Evolutionary conservation across 176 grass and related monocot species (phyloP).

Genomic region (Musa acuminata): DNA sequence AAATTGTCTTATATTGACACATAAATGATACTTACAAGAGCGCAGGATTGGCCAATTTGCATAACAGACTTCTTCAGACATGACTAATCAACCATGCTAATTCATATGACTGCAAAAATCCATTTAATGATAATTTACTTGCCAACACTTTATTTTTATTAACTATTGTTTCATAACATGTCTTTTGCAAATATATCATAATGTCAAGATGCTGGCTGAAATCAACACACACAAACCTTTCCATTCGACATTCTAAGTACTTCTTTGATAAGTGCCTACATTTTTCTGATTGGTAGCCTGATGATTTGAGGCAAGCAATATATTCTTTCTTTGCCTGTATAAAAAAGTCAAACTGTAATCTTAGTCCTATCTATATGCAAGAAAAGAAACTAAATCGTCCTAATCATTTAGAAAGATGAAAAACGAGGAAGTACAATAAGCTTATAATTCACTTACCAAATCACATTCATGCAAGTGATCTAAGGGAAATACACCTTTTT

Average conservation of each 20-base stretch:
- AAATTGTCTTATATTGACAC: too few relatives aligned
- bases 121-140: too few relatives aligned
- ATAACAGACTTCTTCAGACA: too few relatives aligned
- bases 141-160: too few relatives aligned
- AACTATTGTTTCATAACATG: too few relatives aligned
- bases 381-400: not conserved
- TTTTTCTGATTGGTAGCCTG: conserved; percentile 52
- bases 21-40: not conserved
- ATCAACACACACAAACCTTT: conserved; percentile 32
- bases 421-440: not conserved
- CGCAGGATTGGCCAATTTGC: too few relatives aligned
- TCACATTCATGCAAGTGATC: conserved; percentile 87
- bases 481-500: conserved; percentile 90
- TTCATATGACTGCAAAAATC: too few relatives aligned
- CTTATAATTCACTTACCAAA: conserved; percentile 31
- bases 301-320: conserved; percentile 71
- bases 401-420: not conserved
- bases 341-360: not conserved
- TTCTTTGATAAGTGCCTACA: conserved; percentile 60
- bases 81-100: too few relatives aligned
- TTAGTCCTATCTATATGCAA: not conserved
- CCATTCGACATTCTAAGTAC: conserved; percentile 67
- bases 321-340: conserved; percentile 83
- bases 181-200: too few relatives aligned
- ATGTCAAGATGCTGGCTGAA: not conserved